A percentile compares a stretch with the other conserved stretches of the same genome.
Evolutionary conservation across 805 yeast species (phyloP).

Genomic region (Candida quercuum): DNA sequence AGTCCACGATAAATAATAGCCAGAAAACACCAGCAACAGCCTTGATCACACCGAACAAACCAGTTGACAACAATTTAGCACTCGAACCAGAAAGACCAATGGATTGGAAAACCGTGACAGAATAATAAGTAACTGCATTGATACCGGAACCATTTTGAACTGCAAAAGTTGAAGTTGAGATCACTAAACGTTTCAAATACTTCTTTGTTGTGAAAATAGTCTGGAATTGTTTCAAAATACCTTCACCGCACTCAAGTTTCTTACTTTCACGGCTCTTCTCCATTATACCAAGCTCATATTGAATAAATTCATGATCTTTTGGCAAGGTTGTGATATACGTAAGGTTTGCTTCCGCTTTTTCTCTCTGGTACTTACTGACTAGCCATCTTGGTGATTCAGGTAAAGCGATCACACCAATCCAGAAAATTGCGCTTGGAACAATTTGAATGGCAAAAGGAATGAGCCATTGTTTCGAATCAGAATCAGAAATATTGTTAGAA

Average conservation of each 20-base stretch:
- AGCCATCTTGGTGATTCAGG: conserved; percentile 45
- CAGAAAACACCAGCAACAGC: conserved; percentile 23
- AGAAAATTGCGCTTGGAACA: conserved; percentile 39
- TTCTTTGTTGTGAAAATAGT: conserved; percentile 27
- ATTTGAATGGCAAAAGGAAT: conserved; percentile 43
- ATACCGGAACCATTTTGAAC: conserved; percentile 45
- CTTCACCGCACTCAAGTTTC: conserved; percentile 26
- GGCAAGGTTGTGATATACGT: conserved; percentile 34
- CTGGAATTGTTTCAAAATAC: conserved; percentile 35
- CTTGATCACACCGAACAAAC: conserved; percentile 48
- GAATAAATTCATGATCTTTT: conserved; percentile 32
- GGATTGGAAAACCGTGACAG: conserved; percentile 43
- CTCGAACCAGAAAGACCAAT: conserved; percentile 41
- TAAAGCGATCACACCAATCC: conserved; percentile 33
- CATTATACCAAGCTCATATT: conserved; percentile 33
- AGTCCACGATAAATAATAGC: conserved; percentile 12
- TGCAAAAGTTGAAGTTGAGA: conserved; percentile 35
- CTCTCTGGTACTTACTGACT: conserved; percentile 30
- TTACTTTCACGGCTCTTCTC: conserved; percentile 23
- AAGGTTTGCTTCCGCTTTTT: conserved; percentile 31
- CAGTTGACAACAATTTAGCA: conserved; percentile 44
- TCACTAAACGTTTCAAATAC: conserved; percentile 30
- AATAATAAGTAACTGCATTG: conserved; percentile 47
- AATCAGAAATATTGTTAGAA: conserved; percentile 26
- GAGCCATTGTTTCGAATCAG: conserved; percentile 34